A percentile compares a stretch with the other conserved stretches of the same genome.
phyloP scores from a whole-genome alignment of 2,329 filamentous ascomycete species.

The Fusarium globosum region DNA sequence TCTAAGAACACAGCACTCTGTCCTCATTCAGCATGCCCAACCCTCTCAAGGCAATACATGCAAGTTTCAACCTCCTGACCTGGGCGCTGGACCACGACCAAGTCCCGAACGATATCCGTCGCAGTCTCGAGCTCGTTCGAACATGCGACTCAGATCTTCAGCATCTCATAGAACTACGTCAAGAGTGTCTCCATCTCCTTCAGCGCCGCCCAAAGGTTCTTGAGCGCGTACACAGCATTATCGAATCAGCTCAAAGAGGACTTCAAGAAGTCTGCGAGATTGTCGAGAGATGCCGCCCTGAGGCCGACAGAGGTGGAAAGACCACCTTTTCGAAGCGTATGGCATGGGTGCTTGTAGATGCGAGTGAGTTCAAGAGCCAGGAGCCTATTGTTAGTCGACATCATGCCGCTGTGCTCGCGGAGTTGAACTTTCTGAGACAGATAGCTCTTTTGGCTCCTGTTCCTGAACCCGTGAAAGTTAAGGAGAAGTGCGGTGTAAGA shows the following conservation, averaged over 20 bases:
- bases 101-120: conserved; percentile 43
- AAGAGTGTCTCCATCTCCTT: conserved; percentile 43
- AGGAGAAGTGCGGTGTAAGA: neutral
- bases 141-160: conserved; percentile 49
- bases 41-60: conserved; percentile 17
- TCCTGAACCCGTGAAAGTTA: neutral
- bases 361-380: conserved; percentile 41
- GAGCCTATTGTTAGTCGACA: conserved; percentile 45
- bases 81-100: conserved; percentile 40
- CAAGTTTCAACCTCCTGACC: conserved; percentile 29
- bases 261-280: conserved; percentile 45
- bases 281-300: conserved; percentile 46
- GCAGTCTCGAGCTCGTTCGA: conserved; percentile 47
- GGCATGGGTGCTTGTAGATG: conserved; percentile 43
- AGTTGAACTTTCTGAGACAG: conserved; percentile 45
- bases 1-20: too few relatives aligned
- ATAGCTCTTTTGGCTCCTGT: conserved; percentile 30
- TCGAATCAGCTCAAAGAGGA: conserved; percentile 42
- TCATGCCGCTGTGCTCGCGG: conserved; percentile 45
- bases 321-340: conserved; percentile 36
- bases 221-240: conserved; percentile 45
- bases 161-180: conserved; percentile 48
- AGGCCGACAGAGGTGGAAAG: conserved; percentile 29
- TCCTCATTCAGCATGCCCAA: conserved; percentile 11
- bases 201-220: conserved; percentile 41